Evolutionary conservation across 2,329 filamentous ascomycete species (phyloP), one percentile per base, ranked within the genome.

Genomic region (Trichophaea hybrida): DNA sequence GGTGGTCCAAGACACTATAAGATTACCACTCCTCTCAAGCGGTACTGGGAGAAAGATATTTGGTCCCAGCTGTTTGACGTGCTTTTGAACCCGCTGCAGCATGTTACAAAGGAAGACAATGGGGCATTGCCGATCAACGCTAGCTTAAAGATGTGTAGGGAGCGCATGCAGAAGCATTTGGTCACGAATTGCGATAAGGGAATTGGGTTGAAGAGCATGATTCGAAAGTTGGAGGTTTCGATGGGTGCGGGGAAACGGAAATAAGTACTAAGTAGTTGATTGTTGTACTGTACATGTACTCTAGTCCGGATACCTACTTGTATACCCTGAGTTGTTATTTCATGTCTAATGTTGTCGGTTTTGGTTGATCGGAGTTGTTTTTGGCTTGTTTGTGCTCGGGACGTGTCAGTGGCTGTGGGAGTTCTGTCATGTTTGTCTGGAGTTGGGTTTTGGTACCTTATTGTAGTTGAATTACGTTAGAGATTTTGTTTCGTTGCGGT

Each of bases 11-110:
- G 86, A 69, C 82, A 78, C 52, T 97, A 95, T 74, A 81, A 79
- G 64, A 82, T 96, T 65, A 80, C 85, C 55, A 91, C 96, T 73
- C 80, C 77, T 12, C 74, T 97, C 62, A 98, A 98, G 76, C 75
- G 93, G 49, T 98, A 98, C 73, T 98, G 93, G 93, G 90, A 97
- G 76, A 85, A 83, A 53, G 89, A 95, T 54, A 81, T 97, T 49
- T 98, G 93, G 93, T 74, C 71, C 1, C 82, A 86, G 61, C 83
- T 85, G 52, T 94, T 98, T 71, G 85, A 90, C 65, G 68, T 97
- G 60, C 74, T 97, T 65, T 76, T 98, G 48, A 98, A 98, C 72
- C 90, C 91, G 0, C 77, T 79, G 1, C 77, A 76, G 60, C 82
- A 83, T 72, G 72, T 80, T n/a, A 78, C 79, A 7, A 74, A 70